phyloP scores from a whole-genome alignment of 1,139 yeast genomes.

The Blastobotrys apis region DNA sequence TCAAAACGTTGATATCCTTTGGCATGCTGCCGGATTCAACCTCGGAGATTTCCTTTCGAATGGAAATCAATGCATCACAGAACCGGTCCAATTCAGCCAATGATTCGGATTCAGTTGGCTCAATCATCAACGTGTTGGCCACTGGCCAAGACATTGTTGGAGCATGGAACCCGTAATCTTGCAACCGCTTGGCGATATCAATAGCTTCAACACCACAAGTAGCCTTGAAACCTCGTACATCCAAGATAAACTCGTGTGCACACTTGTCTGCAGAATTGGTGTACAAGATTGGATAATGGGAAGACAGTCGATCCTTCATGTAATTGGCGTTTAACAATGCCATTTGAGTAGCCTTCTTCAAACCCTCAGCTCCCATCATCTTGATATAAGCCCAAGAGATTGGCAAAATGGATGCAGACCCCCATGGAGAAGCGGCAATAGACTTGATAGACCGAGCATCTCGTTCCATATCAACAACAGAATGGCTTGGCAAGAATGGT shows the following conservation, averaged over 20 bases:
- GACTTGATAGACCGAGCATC: slow-evolving; percentile 57
- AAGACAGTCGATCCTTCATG: slow-evolving; percentile 74
- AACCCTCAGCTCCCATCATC: slow-evolving; percentile 80
- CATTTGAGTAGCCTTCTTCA: slow-evolving; percentile 78
- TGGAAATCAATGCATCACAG: slow-evolving; percentile 78
- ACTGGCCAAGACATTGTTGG: slow-evolving; percentile 99
- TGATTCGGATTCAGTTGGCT: slow-evolving; percentile 95
- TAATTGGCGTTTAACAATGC: slow-evolving; percentile 96
- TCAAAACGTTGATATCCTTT: slow-evolving; percentile 61
- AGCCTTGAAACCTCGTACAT: slow-evolving; percentile 77
- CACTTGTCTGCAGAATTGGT: slow-evolving; percentile 69
- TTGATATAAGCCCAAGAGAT: slow-evolving; percentile 93
- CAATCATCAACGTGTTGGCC: slow-evolving; percentile 94
- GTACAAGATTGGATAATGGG: slow-evolving; percentile 72
- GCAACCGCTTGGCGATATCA: slow-evolving; percentile 93
- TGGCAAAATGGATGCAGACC: slow-evolving; percentile 89
- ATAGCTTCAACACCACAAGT: slow-evolving; percentile 81
- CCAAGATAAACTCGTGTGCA: slow-evolving; percentile 95
- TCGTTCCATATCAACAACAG: slow-evolving; percentile 50
- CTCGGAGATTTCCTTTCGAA: slow-evolving; percentile 78
- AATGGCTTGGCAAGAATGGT: slow-evolving; percentile 81
- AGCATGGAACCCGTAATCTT: slow-evolving; percentile 98
- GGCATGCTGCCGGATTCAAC: slow-evolving; percentile 60
- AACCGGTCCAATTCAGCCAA: slow-evolving; percentile 85
- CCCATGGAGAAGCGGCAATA: slow-evolving; percentile 91